Evolutionary conservation across 805 yeast genomes (phyloP), one percentile per base, ranked within the genome.

Genomic region (Blastobotrys peoriensis): DNA sequence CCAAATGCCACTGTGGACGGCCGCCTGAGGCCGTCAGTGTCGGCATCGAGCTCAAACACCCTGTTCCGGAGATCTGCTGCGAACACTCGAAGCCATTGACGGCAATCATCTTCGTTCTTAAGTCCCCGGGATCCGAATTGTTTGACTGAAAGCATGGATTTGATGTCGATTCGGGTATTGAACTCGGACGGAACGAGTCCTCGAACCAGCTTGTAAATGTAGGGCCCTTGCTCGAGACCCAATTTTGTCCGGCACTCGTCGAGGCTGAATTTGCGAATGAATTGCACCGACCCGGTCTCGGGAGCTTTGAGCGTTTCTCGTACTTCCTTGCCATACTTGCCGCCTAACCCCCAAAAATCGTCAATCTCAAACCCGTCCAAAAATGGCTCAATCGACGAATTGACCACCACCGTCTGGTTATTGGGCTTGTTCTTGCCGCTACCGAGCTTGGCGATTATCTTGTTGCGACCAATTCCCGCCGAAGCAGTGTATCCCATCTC

Each of bases 281-380:
- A 70, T 2, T 71, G 64, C 54, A 83, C 71, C 47, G 78, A 65
- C 3, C 65, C 60, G 18, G 17, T 9, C 2, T 65, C 64, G 0
- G 83, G 85, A 2, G 77, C 63, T 1, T 70, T 66, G n/a, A 88
- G 61, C 16, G 66, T 61, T n/a, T 63, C 60, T 15, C 71, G 49
- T 1, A 87, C 68, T 9, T 67, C 65, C 8, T 80, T 79, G 0
- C 98, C 98, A 6, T 73, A 64, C 52, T 86, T 86, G 2, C 98
- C 98, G 4, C 98, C 98, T 71, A 91, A 68, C 0, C 95, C 87
- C 75, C 95, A 83, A 46, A 91, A 76, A 53, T 88, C 95, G 0
- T 77, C 75, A 17, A 91, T 59, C 47, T 79, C 76, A 59, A 82
- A 80, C 20, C 74, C 69, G 23, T 68, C 68, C 8, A 89, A 61